Base-by-base conservation (phyloP, 2,329 filamentous ascomycete species). In the Didymella lethalis region DNA sequence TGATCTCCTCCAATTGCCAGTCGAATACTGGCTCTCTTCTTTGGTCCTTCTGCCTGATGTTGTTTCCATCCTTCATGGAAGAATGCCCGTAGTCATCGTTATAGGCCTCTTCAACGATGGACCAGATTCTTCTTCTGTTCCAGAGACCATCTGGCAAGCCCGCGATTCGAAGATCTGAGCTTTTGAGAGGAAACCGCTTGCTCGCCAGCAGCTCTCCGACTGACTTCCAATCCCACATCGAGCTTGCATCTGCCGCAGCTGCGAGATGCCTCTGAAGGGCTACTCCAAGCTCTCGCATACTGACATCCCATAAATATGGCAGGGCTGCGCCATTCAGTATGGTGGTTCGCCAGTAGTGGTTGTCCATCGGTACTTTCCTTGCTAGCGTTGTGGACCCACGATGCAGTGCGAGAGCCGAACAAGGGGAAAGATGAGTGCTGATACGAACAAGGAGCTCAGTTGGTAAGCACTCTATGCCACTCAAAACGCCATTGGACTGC, bases 121-220 rank as follows among this genome's bases (percentile, higher is more conserved):
- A 62, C 70, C 69, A 72, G 11, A 73, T 71, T 26, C 70, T 63
- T 29, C 64, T 66, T 41, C 70, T 56, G 47, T 73, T 71, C 68
- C 67, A 70, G 29, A 69, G 59, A 16, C 67, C 65, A 14, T 62
- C 51, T 1, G 67, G 67, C 16, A 68, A 18, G 16, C 62, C 57
- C 3, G 52, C 55, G 4, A 66, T 44, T 18, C 59, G 50, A 14
- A 51, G 31, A 25, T 71, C 64, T 2, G 50, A 47, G 16, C 49
- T 57, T 23, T 45, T 54, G 4, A 63, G 34, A 5, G 61, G 60
- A n/a, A 63, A 64, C n/a, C 55, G 54, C 16, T 64, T 64, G 20
- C 28, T 62, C 26, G 56, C 62, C 20, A 71, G 55, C 11, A 67
- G 51, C 32, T 63, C 57, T 12, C 64, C 66, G 7, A 64, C 54